Evolutionary conservation across 2,329 filamentous ascomycete species (phyloP), one percentile per base, ranked within the genome.

Genomic region (Talaromyces piceae): DNA sequence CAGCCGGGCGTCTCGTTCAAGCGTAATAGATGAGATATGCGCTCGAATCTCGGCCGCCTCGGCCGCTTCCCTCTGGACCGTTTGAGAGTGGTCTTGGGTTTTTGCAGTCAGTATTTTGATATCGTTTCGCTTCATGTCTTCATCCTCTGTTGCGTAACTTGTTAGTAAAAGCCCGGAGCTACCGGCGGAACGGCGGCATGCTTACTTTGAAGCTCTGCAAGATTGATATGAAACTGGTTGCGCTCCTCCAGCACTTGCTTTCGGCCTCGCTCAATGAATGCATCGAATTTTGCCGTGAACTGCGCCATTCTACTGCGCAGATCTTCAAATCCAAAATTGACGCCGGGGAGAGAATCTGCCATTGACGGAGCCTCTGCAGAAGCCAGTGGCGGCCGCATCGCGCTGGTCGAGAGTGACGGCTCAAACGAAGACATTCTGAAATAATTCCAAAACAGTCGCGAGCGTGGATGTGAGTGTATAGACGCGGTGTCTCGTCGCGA

Each of bases 271-370:
- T 95, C 91, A 57, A 98, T 96, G 61, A 96, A 97, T 0, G 84
- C 83, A 66, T 98, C 93, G 61, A 98, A 98, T 60, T 83, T 86
- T 7, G 82, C 79, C 0, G 87, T 96, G 67, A 98, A 98, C 57
- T 87, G 88, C 49, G 85, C 80, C 93, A 98, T 97, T 71, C 90
- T 87, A 63, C 91, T 89, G 71, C 91, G 91, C 65, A 98, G 73
- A 60, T 96, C 89, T 61, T 97, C 91, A 69, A 97, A 97, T 53
- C 90, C 90, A 68, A 98, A 97, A 70, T 95, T 90, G 69, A 95
- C 87, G 66, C 80, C 88, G 30, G 93, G 93, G 7, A 98, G 81
- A 44, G 77, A 77, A 64, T 83, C 80, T 27, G 79, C 80, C 78
- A 83, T 81, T 37, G 78, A 81, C 9, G 77, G 76, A 48, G 73